Percentiles rank a stretch among this genome's conserved stretches.
Evolutionary conservation across 176 grass and related monocot genomes (phyloP).

Genomic region (Puccinellia tenuiflora): DNA sequence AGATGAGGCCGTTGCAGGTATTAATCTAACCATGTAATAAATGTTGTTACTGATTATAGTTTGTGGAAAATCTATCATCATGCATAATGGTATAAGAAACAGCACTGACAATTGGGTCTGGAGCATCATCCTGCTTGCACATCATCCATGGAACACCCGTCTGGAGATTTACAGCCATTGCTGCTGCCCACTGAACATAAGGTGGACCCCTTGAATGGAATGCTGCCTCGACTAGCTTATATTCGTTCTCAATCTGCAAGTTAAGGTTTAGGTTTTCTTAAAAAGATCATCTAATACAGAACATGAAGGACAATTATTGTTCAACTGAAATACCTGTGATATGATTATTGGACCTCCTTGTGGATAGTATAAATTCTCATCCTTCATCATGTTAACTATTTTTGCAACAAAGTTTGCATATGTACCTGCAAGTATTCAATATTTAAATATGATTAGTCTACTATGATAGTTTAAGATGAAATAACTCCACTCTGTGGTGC

Average conservation of each 20-base stretch:
- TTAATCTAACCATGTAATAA: conserved; percentile 51
- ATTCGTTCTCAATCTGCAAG: conserved; percentile 74
- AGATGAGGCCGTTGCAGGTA: conserved; percentile 55
- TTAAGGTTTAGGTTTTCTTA: neutral
- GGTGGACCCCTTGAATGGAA: conserved; percentile 62
- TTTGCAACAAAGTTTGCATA: conserved; percentile 62
- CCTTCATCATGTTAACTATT: conserved; percentile 66
- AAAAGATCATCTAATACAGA: neutral
- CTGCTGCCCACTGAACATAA: conserved; percentile 62
- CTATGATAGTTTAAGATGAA: neutral
- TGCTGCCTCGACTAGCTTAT: conserved; percentile 57
- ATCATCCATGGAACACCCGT: conserved; percentile 84
- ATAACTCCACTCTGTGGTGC: neutral
- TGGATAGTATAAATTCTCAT: conserved; percentile 52
- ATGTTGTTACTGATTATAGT: conserved; percentile 11
- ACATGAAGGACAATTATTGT: neutral
- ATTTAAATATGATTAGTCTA: neutral
- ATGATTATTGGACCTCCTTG: conserved; percentile 90
- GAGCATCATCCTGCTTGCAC: conserved; percentile 82
- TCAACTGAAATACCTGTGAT: conserved; percentile 50
- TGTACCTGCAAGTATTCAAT: conserved; percentile 35
- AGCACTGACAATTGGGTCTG: conserved; percentile 57
- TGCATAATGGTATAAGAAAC: neutral
- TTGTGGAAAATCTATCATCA: conserved; percentile 3
- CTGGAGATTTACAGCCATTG: conserved; percentile 56